Conservation (phyloP, 495 filamentous ascomycete genomes). For the Penicillium turbatum region DNA sequence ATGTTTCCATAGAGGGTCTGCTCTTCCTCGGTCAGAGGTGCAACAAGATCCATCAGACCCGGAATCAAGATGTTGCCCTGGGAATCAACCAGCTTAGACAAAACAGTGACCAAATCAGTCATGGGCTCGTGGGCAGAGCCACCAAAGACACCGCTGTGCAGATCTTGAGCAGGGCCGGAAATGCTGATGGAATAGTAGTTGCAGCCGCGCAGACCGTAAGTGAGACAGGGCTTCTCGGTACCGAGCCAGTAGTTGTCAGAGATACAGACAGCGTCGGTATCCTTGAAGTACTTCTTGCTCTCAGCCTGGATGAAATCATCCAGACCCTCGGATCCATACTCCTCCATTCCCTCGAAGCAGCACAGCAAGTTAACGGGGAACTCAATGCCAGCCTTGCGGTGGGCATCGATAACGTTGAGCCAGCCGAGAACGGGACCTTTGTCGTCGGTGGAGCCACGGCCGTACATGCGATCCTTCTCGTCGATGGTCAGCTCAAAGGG, state of each 20-base stretch:
- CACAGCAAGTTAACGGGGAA: conserved; percentile 97
- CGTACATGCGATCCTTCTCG: conserved; percentile 88
- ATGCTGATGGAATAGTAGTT: conserved; percentile 93
- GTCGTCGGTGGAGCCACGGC: conserved; percentile 93
- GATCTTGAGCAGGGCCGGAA: conserved; percentile 83
- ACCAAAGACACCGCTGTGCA: conserved; percentile 95
- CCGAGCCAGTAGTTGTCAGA: conserved; percentile 99
- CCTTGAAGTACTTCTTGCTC: conserved; percentile 86
- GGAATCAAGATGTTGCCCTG: conserved; percentile 86
- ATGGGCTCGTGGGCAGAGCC: conserved; percentile 95
- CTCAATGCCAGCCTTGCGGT: conserved; percentile 88
- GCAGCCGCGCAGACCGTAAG: conserved; percentile 95
- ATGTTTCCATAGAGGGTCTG: conserved; percentile 78
- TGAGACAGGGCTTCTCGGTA: conserved; percentile 94
- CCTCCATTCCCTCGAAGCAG: conserved; percentile 99
- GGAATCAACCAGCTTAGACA: conserved; percentile 79
- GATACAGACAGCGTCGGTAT: conserved; percentile 95
- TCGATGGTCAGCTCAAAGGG: conserved; percentile 89
- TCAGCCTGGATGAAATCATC: conserved; percentile 91
- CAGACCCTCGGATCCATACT: conserved; percentile 94
- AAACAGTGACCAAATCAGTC: conserved; percentile 84
- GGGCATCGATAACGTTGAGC: conserved; percentile 96
- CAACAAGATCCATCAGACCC: conserved; percentile 87
- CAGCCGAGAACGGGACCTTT: conserved; percentile 97
- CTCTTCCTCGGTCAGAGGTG: conserved; percentile 80